Evolutionary conservation across 495 filamentous ascomycete genomes (phyloP), one percentile per base, ranked within the genome.

Genomic region (Pseudoneurospora amorphoporcata): DNA sequence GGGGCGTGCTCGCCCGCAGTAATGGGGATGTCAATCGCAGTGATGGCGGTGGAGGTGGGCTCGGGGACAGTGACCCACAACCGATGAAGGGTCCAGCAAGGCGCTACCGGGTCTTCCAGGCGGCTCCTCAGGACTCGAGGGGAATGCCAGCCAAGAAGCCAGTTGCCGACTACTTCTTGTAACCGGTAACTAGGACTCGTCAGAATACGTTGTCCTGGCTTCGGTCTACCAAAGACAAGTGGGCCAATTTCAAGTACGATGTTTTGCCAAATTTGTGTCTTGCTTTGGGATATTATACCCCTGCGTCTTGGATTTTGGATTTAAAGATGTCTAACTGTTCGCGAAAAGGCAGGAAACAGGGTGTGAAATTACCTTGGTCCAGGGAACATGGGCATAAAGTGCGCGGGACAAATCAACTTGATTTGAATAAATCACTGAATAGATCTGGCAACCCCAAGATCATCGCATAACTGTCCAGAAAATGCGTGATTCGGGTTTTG

Each of bases 101-200:
- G 81, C 84, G 95, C 77, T 99, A 99, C 83, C 84, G 95, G 65
- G 95, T 99, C 10, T 99, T 98, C 82, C 94, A 98, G 77, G 96
- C 96, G 2, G 95, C 95, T 75, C 93, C 95, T 76, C 95, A 99
- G 85, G 95, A 98, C 81, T 92, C 91, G 47, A 89, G 96, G 81
- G 95, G 95, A 14, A 98, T 99, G 95, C 95, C 95, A 78, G 95
- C 95, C 58, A 99, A 99, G 87, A 98, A 98, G 83, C 95, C 95
- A 65, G 92, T 95, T 73, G 94, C 94, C 75, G 95, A 98, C 83
- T 99, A 99, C 86, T 99, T 99, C 79, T 84, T 99, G 86, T 88
- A 80, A 68, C 19, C 16, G 53, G 0, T 12, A 8, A 3, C 29
- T 35, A 8, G 29, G 29, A 8, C 35, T 35, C 1, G 14, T 17